Base-by-base conservation (phyloP, 2,329 filamentous ascomycete species). In the Hypoxylon sp. region DNA sequence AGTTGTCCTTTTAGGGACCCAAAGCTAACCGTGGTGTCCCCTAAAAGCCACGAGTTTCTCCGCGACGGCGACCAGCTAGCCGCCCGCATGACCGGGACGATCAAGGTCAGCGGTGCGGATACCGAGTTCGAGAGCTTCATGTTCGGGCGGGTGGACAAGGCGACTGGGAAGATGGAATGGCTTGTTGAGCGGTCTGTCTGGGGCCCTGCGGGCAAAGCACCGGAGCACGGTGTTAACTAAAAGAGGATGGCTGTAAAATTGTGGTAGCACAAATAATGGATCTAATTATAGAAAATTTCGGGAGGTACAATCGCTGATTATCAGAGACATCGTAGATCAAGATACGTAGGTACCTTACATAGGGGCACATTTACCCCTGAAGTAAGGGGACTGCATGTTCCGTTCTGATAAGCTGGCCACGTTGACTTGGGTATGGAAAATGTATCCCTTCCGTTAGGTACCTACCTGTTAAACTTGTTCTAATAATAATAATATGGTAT, bases 11-110 rank as follows among this genome's bases (percentile, higher is more conserved):
- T n/a, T 9, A 21, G n/a, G 41, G 10, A 14, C 14, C 55, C 7
- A 13, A 51, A 52, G 41, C 45, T 60, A 41, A 60, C 56, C 30
- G 36, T 9, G 17, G 21, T 25, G 2, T 28, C 25, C 13, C 28
- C 3, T 49, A n/a, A 7, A 34, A 78, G 75, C 1, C 57, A 73
- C 10, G 70, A 75, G 51, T 78, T 78, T 41, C 73, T 77, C 17
- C 76, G 75, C 13, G 74, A 78, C 45, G 75, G 73, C n/a, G 65
- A 77, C 53, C 72, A 72, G 59, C 38, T 78, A 11, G 75, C 76
- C 9, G 77, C 76, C 5, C 74, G 69, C 13, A 75, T 78, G 72
- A 75, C 71, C 1, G 76, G 76, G 2, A 74, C 66, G 5, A 73
- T 77, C 45, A 77, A 77, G 46, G 63, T 76, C 2, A 69, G 74